Evolutionary conservation across 2,329 filamentous ascomycete genomes (phyloP), one percentile per base, ranked within the genome.

Genomic region (Cladophialophora immunda): DNA sequence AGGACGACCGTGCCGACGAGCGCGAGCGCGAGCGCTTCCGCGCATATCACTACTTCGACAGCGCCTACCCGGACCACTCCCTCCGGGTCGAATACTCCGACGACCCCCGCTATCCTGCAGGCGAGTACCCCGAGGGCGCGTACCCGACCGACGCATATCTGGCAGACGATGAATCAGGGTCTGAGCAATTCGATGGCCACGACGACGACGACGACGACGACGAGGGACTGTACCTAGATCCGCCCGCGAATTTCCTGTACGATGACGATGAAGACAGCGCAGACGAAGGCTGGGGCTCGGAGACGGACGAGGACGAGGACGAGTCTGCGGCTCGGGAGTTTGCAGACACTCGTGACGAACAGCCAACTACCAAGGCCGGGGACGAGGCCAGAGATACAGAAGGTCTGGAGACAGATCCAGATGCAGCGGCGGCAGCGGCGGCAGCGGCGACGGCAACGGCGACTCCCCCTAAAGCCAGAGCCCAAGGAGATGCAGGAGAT

Each of bases 121-220:
- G 41, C 41, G 41, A 47, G 41, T 47, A 47, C 19, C 41, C 41
- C n/a, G 41, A 47, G 19, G 41, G 41, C 19, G 41, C 41, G 19
- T 47, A 47, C 9, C 41, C 41, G 41, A 47, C 41, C 41, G 41
- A 47, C 19, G 7, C 41, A 13, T 25, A 25, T 25, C 41, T 25
- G 8, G 6, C 4, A n/a, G 34, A 38, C 6, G 6, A 9, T 9
- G 34, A 38, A 3, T 9, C 34, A 4, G n/a, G 19, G 38, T 45
- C 38, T 4, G 38, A 45, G 38, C 17, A 45, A 7, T 3, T 6
- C n/a, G 17, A 19, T 9, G 38, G 7, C 15, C 5, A 11, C 19
- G 41, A 25, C 3, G n/a, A 22, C 41, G 41, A 47, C 0, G 6
- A 2, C 19, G 41, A 47, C 8, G 7, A 25, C 19, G 41, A 47